Percentiles rank a stretch among this genome's conserved stretches.
phyloP scores from a whole-genome alignment of 108 stramenopile genomes.

The Licmophora abbreviata region DNA sequence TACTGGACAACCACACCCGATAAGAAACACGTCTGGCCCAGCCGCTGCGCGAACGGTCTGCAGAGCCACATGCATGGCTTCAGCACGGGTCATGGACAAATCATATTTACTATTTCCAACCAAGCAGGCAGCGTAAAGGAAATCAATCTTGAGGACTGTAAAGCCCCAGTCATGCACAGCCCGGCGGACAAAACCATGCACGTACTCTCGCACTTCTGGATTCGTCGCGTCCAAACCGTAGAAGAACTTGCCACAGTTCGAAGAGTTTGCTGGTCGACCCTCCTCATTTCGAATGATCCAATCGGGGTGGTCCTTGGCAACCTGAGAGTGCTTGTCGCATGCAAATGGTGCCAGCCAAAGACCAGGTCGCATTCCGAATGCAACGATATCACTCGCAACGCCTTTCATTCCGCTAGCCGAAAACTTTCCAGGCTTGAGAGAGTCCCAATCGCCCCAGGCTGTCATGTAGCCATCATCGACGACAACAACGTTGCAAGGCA shows the following conservation, averaged over 20 bases:
- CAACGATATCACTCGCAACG: conserved; percentile 58
- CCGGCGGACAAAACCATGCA: conserved; percentile 50
- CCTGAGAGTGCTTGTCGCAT: conserved; percentile 70
- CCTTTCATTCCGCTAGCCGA: conserved; percentile 48
- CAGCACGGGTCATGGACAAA: conserved; percentile 74
- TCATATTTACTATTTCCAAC: conserved; percentile 83
- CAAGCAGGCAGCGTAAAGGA: conserved; percentile 87
- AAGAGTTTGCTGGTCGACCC: conserved; percentile 75
- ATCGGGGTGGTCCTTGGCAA: conserved; percentile 80
- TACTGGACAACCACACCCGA: conserved; percentile 87
- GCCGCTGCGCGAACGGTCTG: conserved; percentile 81
- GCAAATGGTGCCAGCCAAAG: conserved; percentile 92
- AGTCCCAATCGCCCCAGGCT: conserved; percentile 92
- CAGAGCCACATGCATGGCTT: conserved; percentile 82
- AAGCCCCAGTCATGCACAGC: conserved; percentile 88
- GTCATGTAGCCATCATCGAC: conserved; percentile 95
- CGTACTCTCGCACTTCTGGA: conserved; percentile 70
- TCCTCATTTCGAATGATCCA: conserved; percentile 86
- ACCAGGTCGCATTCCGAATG: conserved; percentile 73
- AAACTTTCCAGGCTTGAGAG: conserved; percentile 70
- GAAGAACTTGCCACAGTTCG: conserved; percentile 91
- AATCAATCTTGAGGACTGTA: conserved; percentile 84
- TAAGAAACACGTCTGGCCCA: conserved; percentile 68
- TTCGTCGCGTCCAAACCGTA: conserved; percentile 90
- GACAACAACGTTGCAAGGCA: conserved; percentile 74